Conservation (phyloP, 345 rosid genomes). For the Excoecaria cochinchinensis region DNA sequence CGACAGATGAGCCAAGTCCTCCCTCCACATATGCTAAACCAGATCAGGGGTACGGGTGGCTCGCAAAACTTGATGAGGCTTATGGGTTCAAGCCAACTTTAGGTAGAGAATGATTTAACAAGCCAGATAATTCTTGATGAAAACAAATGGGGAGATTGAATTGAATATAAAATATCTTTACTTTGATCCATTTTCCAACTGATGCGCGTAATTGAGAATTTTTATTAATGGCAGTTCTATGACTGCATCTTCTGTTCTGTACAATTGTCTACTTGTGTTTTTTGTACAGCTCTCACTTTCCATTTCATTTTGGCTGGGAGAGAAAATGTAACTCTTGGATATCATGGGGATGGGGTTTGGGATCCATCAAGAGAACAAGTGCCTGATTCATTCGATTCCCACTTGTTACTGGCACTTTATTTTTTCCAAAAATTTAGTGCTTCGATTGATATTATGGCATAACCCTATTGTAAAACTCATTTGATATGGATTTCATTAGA, state of each 20-base stretch:
- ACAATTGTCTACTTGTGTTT: no score
- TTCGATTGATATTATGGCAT: no score
- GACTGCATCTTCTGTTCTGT: not conserved
- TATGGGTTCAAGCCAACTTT: slow-evolving; percentile 40
- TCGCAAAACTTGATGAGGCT: slow-evolving; percentile 81
- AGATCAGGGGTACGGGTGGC: slow-evolving; percentile 86
- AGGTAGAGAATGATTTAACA: slow-evolving; percentile 21
- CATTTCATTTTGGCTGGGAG: no score
- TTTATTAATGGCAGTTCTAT: not conserved
- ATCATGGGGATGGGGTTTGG: no score
- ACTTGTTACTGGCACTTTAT: no score
- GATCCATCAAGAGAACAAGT: no score
- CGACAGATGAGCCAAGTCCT: slow-evolving; percentile 83
- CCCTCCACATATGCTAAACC: slow-evolving; percentile 76
- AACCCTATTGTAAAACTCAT: no score
- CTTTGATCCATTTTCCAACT: not conserved
- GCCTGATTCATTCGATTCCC: no score
- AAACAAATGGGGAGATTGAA: not conserved
- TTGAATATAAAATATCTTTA: not conserved
- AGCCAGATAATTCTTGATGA: not conserved
- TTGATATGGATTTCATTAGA: no score
- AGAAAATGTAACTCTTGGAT: no score
- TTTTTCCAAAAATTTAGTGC: no score
- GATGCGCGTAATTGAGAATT: not conserved
- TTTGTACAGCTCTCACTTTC: no score